These are phyloP conservation scores for Pleurozium schreberi DNA, from an alignment of 225 moss, liverwort and hornwort species.

Conservation along the genomic window DNA sequence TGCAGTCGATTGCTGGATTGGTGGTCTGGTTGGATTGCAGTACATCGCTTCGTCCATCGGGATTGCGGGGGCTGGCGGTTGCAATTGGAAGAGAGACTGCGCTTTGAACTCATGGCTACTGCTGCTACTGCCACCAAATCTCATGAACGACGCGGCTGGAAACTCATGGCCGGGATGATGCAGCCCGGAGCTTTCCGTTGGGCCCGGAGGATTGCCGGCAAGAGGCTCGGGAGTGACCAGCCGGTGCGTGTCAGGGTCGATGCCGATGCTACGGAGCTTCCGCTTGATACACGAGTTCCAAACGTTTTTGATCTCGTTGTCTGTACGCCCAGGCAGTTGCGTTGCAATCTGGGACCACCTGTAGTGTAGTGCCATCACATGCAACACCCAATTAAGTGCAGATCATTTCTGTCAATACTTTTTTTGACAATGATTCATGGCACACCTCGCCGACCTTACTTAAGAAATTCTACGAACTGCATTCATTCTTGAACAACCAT, in stretches of 20 bases:
- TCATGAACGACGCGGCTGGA: background rate
- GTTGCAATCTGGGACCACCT: conserved; percentile 96
- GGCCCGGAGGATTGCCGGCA: background rate
- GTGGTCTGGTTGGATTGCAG: conserved; percentile 44
- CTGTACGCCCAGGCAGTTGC: conserved; percentile 82
- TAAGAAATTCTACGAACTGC: background rate
- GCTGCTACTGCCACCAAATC: background rate
- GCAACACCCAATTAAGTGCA: background rate
- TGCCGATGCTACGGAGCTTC: conserved; percentile 76
- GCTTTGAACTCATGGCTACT: conserved; percentile 18
- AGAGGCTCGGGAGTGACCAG: conserved; percentile 12
- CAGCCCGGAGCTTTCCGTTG: background rate
- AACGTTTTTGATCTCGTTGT: conserved; percentile 94
- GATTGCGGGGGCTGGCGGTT: background rate
- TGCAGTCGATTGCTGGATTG: background rate
- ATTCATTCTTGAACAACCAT: background rate
- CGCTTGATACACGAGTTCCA: conserved; percentile 99
- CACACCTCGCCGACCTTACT: background rate
- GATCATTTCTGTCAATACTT: background rate
- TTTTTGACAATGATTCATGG: background rate
- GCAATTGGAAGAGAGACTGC: conserved; percentile 23
- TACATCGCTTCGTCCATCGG: conserved; percentile 28
- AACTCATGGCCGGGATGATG: background rate
- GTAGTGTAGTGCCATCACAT: background rate
- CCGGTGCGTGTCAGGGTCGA: conserved; percentile 73